Percentiles rank a stretch among this genome's conserved stretches.
phyloP scores from a whole-genome alignment of 805 yeast species.

The Pichia occidentalis region DNA sequence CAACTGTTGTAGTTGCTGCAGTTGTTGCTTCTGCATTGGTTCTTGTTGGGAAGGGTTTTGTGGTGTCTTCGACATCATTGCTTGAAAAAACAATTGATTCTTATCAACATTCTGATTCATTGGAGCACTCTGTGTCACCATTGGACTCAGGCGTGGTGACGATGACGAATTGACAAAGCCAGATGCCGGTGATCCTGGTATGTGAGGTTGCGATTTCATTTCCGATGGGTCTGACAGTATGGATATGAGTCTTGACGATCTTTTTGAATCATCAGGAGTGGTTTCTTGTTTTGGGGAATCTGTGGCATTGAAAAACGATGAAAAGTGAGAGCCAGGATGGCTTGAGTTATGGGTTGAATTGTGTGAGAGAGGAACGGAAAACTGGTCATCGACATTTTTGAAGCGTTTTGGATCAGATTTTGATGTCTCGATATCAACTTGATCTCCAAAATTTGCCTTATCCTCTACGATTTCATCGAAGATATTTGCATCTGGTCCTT shows the following conservation, averaged over 20 bases:
- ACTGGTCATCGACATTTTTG: constrained; percentile 12
- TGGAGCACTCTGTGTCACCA: too few species aligned
- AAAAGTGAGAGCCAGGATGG: constrained; percentile 16
- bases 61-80: constrained; percentile 35
- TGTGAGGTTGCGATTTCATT: background rate
- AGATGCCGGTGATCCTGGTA: constrained; percentile 6
- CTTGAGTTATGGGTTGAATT: constrained; percentile 15
- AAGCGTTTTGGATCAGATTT: background rate
- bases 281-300: constrained; percentile 21
- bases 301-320: constrained; percentile 26
- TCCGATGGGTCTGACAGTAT: background rate
- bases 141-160: too few species aligned
- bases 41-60: constrained; percentile 2
- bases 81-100: constrained; percentile 41
- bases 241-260: constrained; percentile 19
- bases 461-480: background rate
- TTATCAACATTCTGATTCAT: too few species aligned
- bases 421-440: too few species aligned
- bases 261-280: background rate
- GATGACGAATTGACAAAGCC: too few species aligned
- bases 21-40: constrained; percentile 5
- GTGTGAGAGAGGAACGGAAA: constrained; percentile 7
- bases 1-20: constrained; percentile 16
- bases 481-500: too few species aligned
- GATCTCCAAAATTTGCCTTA: background rate